Percentiles rank a stretch among this genome's conserved stretches.
Conservation (phyloP, 306 rosid genomes). For the Quercus alba region DNA sequence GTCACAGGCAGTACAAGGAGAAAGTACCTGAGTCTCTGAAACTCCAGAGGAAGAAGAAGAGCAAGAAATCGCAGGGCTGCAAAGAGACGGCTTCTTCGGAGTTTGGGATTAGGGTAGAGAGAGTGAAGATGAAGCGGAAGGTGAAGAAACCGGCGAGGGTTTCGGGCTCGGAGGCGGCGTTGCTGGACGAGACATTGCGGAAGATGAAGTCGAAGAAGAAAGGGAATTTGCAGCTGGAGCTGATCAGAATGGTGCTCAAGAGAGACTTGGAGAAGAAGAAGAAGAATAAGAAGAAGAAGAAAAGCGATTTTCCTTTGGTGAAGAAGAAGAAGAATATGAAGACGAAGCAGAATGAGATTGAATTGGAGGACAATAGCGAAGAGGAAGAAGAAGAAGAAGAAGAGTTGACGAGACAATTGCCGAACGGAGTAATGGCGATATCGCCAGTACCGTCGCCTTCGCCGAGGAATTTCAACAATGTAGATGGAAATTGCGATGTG, state of each 20-base stretch:
- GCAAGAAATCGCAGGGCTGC: conserved; percentile 20
- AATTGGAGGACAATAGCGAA: conserved; percentile 36
- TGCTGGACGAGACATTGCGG: conserved; percentile 35
- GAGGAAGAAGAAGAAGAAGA: neutral
- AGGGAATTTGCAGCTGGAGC: conserved; percentile 69
- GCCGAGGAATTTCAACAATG: conserved; percentile 49
- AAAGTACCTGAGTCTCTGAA: conserved; percentile 89
- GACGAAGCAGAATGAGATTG: conserved; percentile 22
- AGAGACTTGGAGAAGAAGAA: conserved; percentile 75
- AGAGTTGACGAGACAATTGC: conserved; percentile 69
- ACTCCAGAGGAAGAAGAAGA: conserved; percentile 53
- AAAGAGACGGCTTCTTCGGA: conserved; percentile 26
- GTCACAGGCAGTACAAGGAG: conserved; percentile 73
- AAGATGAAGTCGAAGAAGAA: conserved; percentile 46
- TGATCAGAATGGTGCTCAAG: conserved; percentile 80
- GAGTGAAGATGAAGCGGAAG: conserved; percentile 33
- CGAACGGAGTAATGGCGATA: conserved; percentile 88
- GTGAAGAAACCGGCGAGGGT: conserved; percentile 39
- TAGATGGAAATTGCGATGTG: conserved; percentile 44
- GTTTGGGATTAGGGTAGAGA: conserved; percentile 53
- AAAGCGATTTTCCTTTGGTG: neutral
- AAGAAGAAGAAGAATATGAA: conserved; percentile 15
- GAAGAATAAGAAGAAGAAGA: conserved; percentile 6
- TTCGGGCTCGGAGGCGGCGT: conserved; percentile 25
- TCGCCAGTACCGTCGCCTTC: conserved; percentile 53